Evolutionary conservation across 169 alveolate genomes (phyloP).

Genomic region (Plasmodium relictum): DNA sequence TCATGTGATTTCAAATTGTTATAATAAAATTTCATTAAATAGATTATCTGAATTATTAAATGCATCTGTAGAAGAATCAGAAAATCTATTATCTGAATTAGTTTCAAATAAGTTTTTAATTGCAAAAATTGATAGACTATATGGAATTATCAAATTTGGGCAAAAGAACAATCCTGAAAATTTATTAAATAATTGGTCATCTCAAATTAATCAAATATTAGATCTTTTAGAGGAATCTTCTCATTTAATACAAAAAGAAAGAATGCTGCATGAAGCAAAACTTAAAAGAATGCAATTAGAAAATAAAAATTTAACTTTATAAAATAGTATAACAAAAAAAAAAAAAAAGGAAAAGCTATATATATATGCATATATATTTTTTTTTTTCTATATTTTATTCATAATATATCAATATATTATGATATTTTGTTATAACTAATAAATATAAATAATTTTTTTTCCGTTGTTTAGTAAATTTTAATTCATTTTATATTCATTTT

Average conservation of each 20-base stretch:
- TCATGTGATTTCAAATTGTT: slow-evolving; percentile 80
- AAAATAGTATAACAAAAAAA: not conserved
- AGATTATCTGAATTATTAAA: slow-evolving; percentile 78
- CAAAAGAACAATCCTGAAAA: slow-evolving; percentile 79
- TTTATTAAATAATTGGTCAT: slow-evolving; percentile 80
- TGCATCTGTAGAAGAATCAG: slow-evolving; percentile 77
- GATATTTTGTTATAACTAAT: no score
- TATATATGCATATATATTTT: not conserved
- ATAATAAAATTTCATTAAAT: slow-evolving; percentile 72
- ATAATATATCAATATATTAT: not conserved
- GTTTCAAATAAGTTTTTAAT: slow-evolving; percentile 78
- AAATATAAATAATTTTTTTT: no score
- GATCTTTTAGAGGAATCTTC: slow-evolving; percentile 76
- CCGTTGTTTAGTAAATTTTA: no score
- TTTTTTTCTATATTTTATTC: not conserved
- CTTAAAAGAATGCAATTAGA: slow-evolving; percentile 56
- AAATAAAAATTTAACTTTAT: slow-evolving; percentile 42
- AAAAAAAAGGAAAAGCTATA: not conserved
- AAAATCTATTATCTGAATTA: slow-evolving; percentile 78
- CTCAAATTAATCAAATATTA: slow-evolving; percentile 47
- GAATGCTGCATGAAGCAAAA: slow-evolving; percentile 78
- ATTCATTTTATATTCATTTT: no score
- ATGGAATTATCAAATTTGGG: slow-evolving; percentile 81
- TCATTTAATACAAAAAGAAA: slow-evolving; percentile 74
- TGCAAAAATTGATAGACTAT: slow-evolving; percentile 84